Evolutionary conservation across 306 rosid genomes (phyloP).

Genomic region (Pueraria montana): DNA sequence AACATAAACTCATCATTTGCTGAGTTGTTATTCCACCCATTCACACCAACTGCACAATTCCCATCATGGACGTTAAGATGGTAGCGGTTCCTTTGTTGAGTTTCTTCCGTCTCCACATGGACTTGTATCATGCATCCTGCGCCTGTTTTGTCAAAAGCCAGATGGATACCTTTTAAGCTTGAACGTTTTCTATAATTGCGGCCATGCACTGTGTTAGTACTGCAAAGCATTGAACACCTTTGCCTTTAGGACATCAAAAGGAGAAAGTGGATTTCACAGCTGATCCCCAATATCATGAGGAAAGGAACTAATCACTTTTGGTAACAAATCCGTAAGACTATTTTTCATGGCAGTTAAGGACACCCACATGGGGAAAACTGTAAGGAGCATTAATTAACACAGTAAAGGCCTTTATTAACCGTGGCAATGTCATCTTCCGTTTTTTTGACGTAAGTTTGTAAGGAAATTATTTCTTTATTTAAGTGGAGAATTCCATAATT

Average conservation of each 20-base stretch:
- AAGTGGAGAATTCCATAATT: conserved; percentile 22
- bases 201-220: conserved; percentile 6
- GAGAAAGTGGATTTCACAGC: conserved; percentile 20
- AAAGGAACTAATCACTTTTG: conserved; percentile 30
- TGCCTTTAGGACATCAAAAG: conserved; percentile 19
- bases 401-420: conserved; percentile 12
- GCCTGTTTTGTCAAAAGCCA: conserved; percentile 19
- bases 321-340: neutral
- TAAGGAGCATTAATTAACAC: conserved; percentile 11
- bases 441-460: neutral
- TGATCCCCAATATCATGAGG: conserved; percentile 13
- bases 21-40: conserved; percentile 12
- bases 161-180: conserved; percentile 25
- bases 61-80: conserved; percentile 12
- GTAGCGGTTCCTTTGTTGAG: neutral
- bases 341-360: neutral
- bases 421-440: conserved; percentile 4
- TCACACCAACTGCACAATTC: conserved; percentile 11
- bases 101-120: conserved; percentile 18
- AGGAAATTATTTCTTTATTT: conserved; percentile 1
- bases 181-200: neutral
- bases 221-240: conserved; percentile 27
- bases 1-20: neutral
- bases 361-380: conserved; percentile 19
- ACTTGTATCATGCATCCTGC: conserved; percentile 29